Conservation (phyloP, 2,329 filamentous ascomycete species). For the Fusarium tupiense region DNA sequence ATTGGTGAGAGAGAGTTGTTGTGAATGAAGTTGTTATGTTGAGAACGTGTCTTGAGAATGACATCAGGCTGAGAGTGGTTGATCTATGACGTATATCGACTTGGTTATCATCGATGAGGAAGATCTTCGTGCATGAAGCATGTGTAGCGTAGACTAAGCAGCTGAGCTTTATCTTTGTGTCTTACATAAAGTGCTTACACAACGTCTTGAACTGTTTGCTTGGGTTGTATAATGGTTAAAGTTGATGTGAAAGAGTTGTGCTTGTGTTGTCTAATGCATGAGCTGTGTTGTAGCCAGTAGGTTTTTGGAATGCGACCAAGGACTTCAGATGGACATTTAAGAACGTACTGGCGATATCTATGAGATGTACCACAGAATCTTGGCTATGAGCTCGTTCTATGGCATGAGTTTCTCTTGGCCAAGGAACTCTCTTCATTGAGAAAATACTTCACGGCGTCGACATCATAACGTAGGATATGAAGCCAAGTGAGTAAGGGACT, state of each 20-base stretch:
- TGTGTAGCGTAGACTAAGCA: neutral
- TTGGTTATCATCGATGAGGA: neutral
- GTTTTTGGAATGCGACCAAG: neutral
- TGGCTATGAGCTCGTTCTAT: neutral
- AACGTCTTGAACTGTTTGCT: neutral
- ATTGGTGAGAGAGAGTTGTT: neutral
- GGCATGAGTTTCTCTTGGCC: neutral
- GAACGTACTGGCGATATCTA: neutral
- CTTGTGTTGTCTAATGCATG: neutral
- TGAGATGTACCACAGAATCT: neutral
- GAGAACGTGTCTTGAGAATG: neutral
- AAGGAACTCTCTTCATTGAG: too few species aligned
- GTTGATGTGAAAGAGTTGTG: neutral
- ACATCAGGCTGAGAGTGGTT: constrained; percentile 16
- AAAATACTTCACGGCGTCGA: neutral
- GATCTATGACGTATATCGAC: constrained; percentile 27
- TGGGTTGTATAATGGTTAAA: neutral
- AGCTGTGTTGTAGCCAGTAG: neutral
- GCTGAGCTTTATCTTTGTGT: constrained; percentile 1
- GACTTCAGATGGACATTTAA: neutral
- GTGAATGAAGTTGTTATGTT: neutral
- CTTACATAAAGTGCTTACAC: constrained; percentile 3
- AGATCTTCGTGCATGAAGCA: constrained; percentile 3
- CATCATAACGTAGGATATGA: neutral
- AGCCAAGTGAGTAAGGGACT: too few species aligned